These are phyloP conservation scores for Saprolegnia parasitica DNA, from an alignment of 352 stramenopile genomes.

Conservation along the genomic window DNA sequence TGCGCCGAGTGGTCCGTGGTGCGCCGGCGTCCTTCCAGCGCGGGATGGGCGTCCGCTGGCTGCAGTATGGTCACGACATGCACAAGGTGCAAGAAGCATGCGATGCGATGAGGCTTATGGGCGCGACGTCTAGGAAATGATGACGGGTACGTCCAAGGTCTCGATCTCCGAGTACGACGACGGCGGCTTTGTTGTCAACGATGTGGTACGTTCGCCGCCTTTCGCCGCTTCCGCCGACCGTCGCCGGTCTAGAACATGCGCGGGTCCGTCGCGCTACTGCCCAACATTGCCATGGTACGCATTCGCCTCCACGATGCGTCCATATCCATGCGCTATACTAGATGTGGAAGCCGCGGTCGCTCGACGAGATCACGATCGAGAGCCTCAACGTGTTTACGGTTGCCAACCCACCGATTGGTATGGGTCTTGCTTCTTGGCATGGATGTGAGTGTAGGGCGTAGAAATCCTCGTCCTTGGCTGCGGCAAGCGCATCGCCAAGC, in stretches of 20 bases:
- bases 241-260: constrained; percentile 58
- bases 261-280: constrained; percentile 60
- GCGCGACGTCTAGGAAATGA: constrained; percentile 58
- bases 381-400: constrained; percentile 71
- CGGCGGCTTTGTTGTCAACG: constrained; percentile 78
- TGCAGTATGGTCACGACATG: constrained; percentile 84
- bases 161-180: constrained; percentile 82
- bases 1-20: constrained; percentile 17
- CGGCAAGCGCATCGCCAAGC: constrained; percentile 52
- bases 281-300: constrained; percentile 71
- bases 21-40: background rate
- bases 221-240: background rate
- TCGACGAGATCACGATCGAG: constrained; percentile 78
- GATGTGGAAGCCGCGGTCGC: constrained; percentile 71
- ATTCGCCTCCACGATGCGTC: background rate
- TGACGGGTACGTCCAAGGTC: constrained; percentile 69
- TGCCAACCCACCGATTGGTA: constrained; percentile 66
- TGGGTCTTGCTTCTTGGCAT: constrained; percentile 10
- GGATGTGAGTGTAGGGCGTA: constrained; percentile 10
- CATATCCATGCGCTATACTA: constrained; percentile 34
- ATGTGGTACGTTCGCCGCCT: constrained; percentile 40
- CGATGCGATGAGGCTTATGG: constrained; percentile 17
- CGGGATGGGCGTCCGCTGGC: constrained; percentile 31
- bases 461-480: constrained; percentile 83
- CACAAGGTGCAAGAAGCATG: constrained; percentile 42